phyloP scores from a whole-genome alignment of 805 yeast genomes.

The Yamadazyma olivae region DNA sequence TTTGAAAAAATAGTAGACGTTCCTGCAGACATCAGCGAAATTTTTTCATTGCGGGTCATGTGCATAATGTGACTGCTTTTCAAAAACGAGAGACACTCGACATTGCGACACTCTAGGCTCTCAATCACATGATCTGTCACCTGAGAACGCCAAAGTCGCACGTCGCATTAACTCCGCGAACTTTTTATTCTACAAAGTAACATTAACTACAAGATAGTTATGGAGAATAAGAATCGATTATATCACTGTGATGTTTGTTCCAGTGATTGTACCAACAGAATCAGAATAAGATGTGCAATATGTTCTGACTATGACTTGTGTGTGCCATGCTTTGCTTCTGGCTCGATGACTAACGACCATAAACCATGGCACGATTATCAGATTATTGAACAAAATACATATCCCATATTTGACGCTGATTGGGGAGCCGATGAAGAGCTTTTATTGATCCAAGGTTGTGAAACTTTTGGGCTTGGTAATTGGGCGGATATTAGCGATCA shows the following conservation, averaged over 20 bases:
- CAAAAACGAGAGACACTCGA: too few species aligned
- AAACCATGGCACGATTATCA: conserved; percentile 92
- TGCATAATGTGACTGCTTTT: too few species aligned
- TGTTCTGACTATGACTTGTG: conserved; percentile 96
- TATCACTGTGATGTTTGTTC: conserved; percentile 96
- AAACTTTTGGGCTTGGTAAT: conserved; percentile 87
- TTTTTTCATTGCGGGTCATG: too few species aligned
- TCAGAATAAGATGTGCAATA: conserved; percentile 86
- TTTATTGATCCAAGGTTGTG: conserved; percentile 84
- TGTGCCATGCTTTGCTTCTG: conserved; percentile 93
- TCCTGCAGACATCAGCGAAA: too few species aligned
- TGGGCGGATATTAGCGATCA: conserved; percentile 99
- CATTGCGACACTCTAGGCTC: too few species aligned
- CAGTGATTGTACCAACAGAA: conserved; percentile 91
- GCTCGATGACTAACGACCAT: conserved; percentile 76
- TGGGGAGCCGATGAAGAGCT: conserved; percentile 99
- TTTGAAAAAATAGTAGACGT: too few species aligned
- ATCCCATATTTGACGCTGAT: conserved; percentile 82
- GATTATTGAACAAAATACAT: conserved; percentile 90
- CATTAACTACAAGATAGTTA: too few species aligned
- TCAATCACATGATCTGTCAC: too few species aligned
- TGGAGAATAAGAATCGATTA: conserved; percentile 39
- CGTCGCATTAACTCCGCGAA: too few species aligned
- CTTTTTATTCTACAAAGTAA: too few species aligned
- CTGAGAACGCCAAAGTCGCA: too few species aligned